Evolutionary conservation across 148 eudicot species (phyloP), one percentile per base, ranked within the genome.

Genomic region (Suaeda aralocaspica): DNA sequence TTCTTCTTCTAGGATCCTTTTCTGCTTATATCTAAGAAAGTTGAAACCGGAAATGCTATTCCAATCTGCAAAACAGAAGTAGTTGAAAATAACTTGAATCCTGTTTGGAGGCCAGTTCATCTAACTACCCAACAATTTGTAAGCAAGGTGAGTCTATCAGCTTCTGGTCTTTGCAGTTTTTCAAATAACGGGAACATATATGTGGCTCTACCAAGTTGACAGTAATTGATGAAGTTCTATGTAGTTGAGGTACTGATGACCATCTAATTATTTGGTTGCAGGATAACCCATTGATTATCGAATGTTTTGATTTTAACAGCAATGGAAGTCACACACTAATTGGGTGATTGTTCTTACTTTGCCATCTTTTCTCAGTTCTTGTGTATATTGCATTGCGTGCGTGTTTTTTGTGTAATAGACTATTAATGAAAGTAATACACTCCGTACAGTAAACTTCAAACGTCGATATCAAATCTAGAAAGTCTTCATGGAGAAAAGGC

Each of bases 31-130:
- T 94, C 96, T 26, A 86, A 89, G 79, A 75, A 80, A 71, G 81
- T 80, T 53, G 99, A 94, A 78, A 78, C 73, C 33, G 99, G 99
- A 60, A 77, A 78, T 34, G 66, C 76, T 64, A 68, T 94, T 70
- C 91, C 93, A n/a, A 82, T 94, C 65, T 91, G 89, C 86, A 94
- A 89, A 87, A 89, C 97, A 18, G 99, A 94, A 77, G 93, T 82
- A 30, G 77, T 89, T 72, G 76, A 84, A 71, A 84, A 91, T 81
- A 89, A 91, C 81, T 81, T 94, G 83, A 86, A 89, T 78, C 99
- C 99, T 34, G 67, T 74, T 25, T 94, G 97, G 97, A 91, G 83
- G 82, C 97, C 90, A 12, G 73, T 91, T 44, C 81, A 85, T 66
- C 78, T 94, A 68, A 87, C 88, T 48, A 86, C 84, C 78, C 96